Evolutionary conservation across 106 monocot species (phyloP), one percentile per base, ranked within the genome.

Genomic region (Posidonia australis): DNA sequence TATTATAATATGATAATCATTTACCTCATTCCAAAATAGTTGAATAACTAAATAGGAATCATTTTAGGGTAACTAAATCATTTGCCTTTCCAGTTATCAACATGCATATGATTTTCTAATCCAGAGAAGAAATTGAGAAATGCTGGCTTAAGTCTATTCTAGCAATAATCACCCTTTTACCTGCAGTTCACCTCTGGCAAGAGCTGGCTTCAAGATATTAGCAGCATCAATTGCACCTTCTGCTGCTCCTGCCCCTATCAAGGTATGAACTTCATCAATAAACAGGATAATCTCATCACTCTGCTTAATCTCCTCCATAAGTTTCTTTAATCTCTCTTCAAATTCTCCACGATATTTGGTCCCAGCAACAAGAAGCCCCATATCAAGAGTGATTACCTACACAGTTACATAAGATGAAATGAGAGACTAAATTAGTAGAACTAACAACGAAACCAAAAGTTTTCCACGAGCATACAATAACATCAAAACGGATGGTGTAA

Each of bases 141-240:
- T 36, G 7, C 7, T 36, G 36, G 36, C 36, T 36, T 4, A 36
- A 36, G 7, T 36, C 36, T 36, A 36, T 36, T 36, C 36, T 36
- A 36, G 36, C 36, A 2, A 36, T 20, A 20, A 52, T n/a, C 21
- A 13, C 26, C 13, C 23, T 14, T 27, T 30, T 66, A 79, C 73
- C 78, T 79, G 78, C 3, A 79, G 44, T 69, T 79, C 78, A 69
- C 78, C 78, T 69, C 78, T 73, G 3, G 78, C 68, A 74, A 79
- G 78, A 42, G 78, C 78, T 5, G 78, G 78, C 48, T 79, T 79
- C 19, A 79, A 51, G 5, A 79, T 64, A 64, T 74, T 73, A 9
- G 78, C 73, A 60, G 69, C 74, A 75, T 67, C 75, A 66, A 74
- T 80, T 53, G 66, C 74, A 70, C 65, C 64, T 36, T 74, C 60